Evolutionary conservation across 345 rosid genomes (phyloP).

Genomic region (Melaleuca alternifolia): DNA sequence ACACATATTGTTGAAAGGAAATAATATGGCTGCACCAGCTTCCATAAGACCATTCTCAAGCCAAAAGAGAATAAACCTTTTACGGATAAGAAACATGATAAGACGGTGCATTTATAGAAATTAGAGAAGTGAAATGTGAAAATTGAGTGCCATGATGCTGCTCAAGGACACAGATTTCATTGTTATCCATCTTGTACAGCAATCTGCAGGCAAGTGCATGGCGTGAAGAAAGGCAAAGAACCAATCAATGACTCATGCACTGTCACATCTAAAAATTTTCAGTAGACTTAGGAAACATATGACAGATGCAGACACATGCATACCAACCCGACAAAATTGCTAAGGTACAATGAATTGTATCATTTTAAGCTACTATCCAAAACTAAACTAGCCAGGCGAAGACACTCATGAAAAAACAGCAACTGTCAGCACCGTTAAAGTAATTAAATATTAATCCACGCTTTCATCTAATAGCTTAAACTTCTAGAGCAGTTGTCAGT

Average conservation of each 20-base stretch:
- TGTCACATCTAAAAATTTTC: background rate
- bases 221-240: background rate
- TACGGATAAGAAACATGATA: background rate
- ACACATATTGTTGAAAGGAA: background rate
- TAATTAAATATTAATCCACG: too few species aligned
- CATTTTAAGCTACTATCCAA: background rate
- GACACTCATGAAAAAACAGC: background rate
- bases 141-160: background rate
- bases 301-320: background rate
- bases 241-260: background rate
- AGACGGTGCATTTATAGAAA: background rate
- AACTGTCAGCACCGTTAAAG: background rate
- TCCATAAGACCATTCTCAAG: background rate
- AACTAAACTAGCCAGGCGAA: background rate
- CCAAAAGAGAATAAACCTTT: background rate
- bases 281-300: background rate
- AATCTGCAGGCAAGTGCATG: background rate
- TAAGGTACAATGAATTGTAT: background rate
- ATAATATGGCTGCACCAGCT: background rate
- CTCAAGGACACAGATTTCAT: background rate
- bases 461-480: too few species aligned
- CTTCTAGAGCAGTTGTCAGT: too few species aligned
- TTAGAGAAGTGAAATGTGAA: background rate
- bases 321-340: background rate
- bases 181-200: background rate